These are phyloP conservation scores for Rhipidocladum racemiflorum DNA, from an alignment of 176 grass and related monocot species.

Conservation along the genomic window DNA sequence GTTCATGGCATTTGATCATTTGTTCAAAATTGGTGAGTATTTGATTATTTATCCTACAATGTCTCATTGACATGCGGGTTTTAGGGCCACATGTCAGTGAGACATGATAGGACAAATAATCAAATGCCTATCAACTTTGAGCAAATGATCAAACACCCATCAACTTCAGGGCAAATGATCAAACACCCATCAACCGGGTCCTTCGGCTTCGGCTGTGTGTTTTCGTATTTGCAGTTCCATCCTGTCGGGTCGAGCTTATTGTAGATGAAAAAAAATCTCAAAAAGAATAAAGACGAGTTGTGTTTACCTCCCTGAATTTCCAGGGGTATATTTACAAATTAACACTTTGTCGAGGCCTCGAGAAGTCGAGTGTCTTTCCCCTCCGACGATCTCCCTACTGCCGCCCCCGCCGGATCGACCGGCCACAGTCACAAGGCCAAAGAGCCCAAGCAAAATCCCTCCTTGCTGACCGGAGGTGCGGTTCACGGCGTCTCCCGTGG, in stretches of 20 bases:
- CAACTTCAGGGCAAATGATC: too few species aligned
- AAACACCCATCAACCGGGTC: too few species aligned
- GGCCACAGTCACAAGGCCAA: not conserved
- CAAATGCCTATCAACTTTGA: too few species aligned
- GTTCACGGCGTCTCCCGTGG: conserved; percentile 84
- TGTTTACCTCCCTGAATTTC: not conserved
- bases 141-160: too few species aligned
- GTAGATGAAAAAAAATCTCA: too few species aligned
- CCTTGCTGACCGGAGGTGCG: conserved; percentile 40
- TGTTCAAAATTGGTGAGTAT: too few species aligned
- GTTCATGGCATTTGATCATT: too few species aligned
- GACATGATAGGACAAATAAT: too few species aligned
- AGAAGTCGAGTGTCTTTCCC: rapidly evolving
- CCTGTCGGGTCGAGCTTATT: not conserved
- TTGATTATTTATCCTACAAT: too few species aligned
- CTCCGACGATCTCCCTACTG: not conserved
- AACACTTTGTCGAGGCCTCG: not conserved
- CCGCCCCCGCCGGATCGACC: not conserved
- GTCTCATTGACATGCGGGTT: too few species aligned
- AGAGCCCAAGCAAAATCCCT: conserved; percentile 5
- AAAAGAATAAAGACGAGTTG: not conserved
- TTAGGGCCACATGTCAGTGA: too few species aligned
- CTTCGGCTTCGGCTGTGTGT: not conserved
- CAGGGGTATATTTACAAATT: rapidly evolving
- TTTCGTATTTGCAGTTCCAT: not conserved